Conservation (phyloP, 2,329 filamentous ascomycete genomes). For the Lasiodiplodia hormozganensis region DNA sequence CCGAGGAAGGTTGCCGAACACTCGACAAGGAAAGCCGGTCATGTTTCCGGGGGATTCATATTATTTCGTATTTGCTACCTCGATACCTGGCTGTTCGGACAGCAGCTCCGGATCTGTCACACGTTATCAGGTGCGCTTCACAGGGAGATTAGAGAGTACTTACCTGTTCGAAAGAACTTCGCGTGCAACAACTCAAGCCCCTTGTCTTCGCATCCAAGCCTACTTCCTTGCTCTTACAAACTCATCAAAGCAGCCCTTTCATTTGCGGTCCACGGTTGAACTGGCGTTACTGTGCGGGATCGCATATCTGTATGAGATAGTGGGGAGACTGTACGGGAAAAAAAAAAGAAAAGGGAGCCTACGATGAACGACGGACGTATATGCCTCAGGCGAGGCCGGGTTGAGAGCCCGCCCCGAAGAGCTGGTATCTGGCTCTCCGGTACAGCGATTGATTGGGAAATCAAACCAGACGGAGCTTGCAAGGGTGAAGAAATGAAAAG, state of each 20-base stretch:
- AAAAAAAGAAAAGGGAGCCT: neutral
- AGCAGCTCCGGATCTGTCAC: constrained; percentile 3
- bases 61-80: constrained; percentile 21
- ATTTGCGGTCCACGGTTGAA: neutral
- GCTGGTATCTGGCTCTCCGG: neutral
- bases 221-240: constrained; percentile 12
- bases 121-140: constrained; percentile 19
- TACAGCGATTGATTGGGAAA: neutral
- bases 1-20: neutral
- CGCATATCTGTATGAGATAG: neutral
- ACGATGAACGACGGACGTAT: neutral
- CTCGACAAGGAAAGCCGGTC: neutral
- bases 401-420: neutral
- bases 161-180: constrained; percentile 1
- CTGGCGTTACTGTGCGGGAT: neutral
- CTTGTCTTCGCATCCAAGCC: neutral
- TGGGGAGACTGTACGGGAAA: neutral
- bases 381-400: neutral
- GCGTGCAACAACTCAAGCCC: neutral
- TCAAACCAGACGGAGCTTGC: neutral
- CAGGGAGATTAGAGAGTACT: constrained; percentile 2
- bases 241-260: neutral
- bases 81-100: neutral
- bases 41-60: neutral
- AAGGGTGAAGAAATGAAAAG: neutral